Conservation (phyloP, 73 alveolate species). For the Paramecium tetraurelia region DNA sequence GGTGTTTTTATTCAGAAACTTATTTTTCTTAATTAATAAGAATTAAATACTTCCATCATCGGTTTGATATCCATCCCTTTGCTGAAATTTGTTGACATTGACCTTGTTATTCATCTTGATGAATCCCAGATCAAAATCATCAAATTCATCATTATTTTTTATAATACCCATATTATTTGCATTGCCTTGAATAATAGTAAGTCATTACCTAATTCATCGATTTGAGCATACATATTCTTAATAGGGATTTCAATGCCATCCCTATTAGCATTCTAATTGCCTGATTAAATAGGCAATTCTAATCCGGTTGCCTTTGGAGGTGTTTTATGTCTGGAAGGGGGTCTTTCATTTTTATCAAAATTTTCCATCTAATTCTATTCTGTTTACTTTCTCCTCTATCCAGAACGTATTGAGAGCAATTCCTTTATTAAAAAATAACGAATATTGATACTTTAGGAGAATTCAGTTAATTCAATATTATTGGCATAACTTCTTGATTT, state of each 20-base stretch:
- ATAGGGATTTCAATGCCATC: constrained; percentile 20
- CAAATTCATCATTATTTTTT: constrained; percentile 11
- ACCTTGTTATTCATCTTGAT: not conserved
- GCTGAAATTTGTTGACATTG: not conserved
- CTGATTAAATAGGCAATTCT: constrained; percentile 38
- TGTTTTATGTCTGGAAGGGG: constrained; percentile 66
- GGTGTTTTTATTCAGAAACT: not conserved
- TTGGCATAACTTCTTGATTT: not conserved
- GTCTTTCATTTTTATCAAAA: constrained; percentile 7
- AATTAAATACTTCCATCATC: not conserved
- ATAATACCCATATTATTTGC: not conserved
- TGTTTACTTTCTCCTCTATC: constrained; percentile 13
- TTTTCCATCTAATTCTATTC: not conserved
- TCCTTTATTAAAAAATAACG: not conserved
- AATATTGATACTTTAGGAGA: not conserved
- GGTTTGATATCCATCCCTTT: not conserved
- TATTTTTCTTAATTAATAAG: not conserved
- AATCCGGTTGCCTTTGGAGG: constrained; percentile 64
- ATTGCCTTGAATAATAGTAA: not conserved
- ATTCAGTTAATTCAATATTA: not conserved
- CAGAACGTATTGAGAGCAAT: not conserved
- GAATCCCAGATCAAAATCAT: not conserved
- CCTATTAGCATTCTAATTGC: not conserved
- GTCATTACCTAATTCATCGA: not conserved
- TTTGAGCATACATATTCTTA: constrained; percentile 53